Conservation (phyloP, 306 rosid genomes). For the Mucuna pruriens region DNA sequence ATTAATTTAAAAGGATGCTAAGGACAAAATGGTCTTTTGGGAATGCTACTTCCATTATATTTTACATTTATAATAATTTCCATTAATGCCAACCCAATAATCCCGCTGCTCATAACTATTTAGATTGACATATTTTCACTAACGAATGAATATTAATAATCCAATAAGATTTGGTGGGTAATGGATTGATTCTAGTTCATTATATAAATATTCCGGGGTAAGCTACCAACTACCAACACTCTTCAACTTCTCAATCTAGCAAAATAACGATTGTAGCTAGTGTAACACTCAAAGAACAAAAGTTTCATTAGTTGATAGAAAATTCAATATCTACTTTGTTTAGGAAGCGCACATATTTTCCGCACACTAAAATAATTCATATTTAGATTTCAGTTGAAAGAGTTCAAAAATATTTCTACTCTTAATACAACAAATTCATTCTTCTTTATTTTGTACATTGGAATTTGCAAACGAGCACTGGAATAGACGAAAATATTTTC, state of each 20-base stretch:
- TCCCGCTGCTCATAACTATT: background rate
- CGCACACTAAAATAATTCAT: background rate
- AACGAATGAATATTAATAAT: background rate
- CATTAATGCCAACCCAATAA: slow-evolving; percentile 9
- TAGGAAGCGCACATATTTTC: background rate
- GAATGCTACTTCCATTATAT: background rate
- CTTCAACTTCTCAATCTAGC: background rate
- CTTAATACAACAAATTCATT: too few relatives aligned
- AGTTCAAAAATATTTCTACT: too few relatives aligned
- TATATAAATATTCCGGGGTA: background rate
- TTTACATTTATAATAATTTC: background rate
- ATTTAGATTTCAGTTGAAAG: too few relatives aligned
- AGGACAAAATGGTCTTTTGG: background rate
- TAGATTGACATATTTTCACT: background rate
- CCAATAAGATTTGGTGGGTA: background rate
- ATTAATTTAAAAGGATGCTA: background rate
- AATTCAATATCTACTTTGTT: background rate
- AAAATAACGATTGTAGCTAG: background rate
- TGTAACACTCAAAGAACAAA: background rate
- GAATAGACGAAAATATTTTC: too few relatives aligned
- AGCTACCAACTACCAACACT: background rate
- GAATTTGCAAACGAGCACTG: too few relatives aligned
- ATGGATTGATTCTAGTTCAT: background rate
- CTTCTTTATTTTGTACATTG: too few relatives aligned
- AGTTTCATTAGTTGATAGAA: background rate